phyloP scores from a whole-genome alignment of 768 basidiomycete genomes.

The Kwoniella europaea region DNA sequence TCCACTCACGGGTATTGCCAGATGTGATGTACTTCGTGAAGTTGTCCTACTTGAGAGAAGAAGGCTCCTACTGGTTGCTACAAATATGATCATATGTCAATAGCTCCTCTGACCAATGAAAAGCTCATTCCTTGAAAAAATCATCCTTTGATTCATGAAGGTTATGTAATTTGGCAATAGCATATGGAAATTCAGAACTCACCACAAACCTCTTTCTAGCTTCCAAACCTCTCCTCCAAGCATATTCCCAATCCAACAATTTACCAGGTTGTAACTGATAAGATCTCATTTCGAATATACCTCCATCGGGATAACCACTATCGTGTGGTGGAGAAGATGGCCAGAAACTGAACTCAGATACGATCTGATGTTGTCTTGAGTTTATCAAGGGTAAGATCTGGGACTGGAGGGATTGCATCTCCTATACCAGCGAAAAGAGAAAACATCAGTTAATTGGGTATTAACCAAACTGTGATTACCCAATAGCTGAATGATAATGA shows the following conservation, averaged over 20 bases:
- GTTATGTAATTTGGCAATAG: no score
- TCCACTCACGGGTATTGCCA: slow-evolving; percentile 89
- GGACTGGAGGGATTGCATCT: slow-evolving; percentile 35
- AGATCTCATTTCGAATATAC: slow-evolving; percentile 88
- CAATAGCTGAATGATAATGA: no score
- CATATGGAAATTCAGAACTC: slow-evolving; percentile 64
- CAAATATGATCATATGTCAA: neutral
- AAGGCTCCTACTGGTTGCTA: slow-evolving; percentile 57
- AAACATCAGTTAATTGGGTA: no score
- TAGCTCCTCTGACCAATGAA: slow-evolving; percentile 57
- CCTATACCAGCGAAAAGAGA: no score
- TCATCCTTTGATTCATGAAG: no score
- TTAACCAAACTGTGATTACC: no score
- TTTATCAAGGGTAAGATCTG: slow-evolving; percentile 73
- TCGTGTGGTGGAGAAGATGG: slow-evolving; percentile 85
- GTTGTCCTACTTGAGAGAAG: slow-evolving; percentile 58
- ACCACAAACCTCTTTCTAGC: slow-evolving; percentile 81
- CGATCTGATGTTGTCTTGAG: slow-evolving; percentile 76
- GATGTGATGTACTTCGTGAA: slow-evolving; percentile 81
- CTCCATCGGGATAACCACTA: slow-evolving; percentile 66
- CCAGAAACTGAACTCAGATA: slow-evolving; percentile 86
- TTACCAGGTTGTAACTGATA: slow-evolving; percentile 84
- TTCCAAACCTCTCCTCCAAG: slow-evolving; percentile 94
- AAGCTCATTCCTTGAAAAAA: no score
- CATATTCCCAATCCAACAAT: slow-evolving; percentile 90